A percentile compares a stretch with the other conserved stretches of the same genome.
Conservation (phyloP, 331 rosid species). For the Pyracantha coccinea region DNA sequence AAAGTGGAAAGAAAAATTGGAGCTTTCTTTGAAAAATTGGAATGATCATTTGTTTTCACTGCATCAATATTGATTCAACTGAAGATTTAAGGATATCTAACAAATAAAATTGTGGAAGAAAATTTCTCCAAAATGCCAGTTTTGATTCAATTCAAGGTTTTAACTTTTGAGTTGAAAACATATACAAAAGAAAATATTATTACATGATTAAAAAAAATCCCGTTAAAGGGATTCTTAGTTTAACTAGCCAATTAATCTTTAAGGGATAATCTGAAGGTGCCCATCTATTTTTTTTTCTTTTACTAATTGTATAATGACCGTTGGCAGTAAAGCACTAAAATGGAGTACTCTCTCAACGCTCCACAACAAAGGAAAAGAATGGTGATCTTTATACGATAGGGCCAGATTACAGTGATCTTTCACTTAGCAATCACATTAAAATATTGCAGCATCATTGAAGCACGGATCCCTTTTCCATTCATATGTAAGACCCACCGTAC, state of each 20-base stretch:
- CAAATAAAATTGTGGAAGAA: too few relatives aligned
- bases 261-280: not conserved
- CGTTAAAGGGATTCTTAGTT: not conserved
- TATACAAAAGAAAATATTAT: too few relatives aligned
- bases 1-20: too few relatives aligned
- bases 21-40: too few relatives aligned
- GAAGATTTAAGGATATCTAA: too few relatives aligned
- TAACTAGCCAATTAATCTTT: not conserved
- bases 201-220: too few relatives aligned
- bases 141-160: too few relatives aligned
- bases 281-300: not conserved
- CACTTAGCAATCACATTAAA: not conserved
- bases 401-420: not conserved
- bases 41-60: too few relatives aligned
- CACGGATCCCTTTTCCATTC: not conserved
- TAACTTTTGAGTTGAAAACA: too few relatives aligned
- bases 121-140: too few relatives aligned
- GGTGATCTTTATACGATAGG: not conserved
- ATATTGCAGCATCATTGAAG: not conserved
- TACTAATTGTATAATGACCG: not conserved
- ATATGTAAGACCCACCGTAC: too few relatives aligned
- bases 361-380: not conserved
- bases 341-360: not conserved
- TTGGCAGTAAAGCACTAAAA: not conserved
- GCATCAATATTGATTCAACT: too few relatives aligned